Base-by-base conservation (phyloP, 1,284 basidiomycete species). In the Phlebopus sp. region DNA sequence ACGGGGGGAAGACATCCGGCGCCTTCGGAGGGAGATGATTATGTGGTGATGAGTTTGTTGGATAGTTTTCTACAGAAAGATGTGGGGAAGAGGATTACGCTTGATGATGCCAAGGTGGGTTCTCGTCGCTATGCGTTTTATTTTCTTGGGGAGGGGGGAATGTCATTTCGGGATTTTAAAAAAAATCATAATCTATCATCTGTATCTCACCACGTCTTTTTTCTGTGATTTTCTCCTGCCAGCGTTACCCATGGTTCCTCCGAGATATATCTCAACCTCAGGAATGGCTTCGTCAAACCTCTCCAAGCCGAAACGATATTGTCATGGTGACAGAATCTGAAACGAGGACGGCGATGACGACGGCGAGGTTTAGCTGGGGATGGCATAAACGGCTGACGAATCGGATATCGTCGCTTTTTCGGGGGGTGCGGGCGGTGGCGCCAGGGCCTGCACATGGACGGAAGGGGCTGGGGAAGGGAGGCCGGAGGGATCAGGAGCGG, bases 21-120 rank as follows among this genome's bases (percentile, higher is more conserved):
- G 44, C 56, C 64, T 51, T 69, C 68, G 14, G 66, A 74, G 2
- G 77, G 27, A 29, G 10, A 82, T 51, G 84, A 83, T 0, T 69
- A 71, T 14, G 73, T 81, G 39, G 82, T 90, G 39, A 75, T 94
- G 37, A 77, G 84, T 52, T 71, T 98, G 40, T 73, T 99, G 15
- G 78, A 84, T 38, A 72, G 78, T 21, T 71, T 98, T 55, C 76
- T 99, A 37, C 81, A 92, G 64, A 98, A 98, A 73, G 87, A 96
- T 60, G 81, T 82, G 4, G 67, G 66, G 14, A 81, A 81, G 65
- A 81, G 96, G 43, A 92, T 96, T 49, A 88, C 83, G 23, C 77
- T 98, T 34, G 82, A 86, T 34, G 77, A 90, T 57, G 84, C 95
- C 57, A 97, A 97, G 81, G 91, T 93, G 60, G 4, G 27, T 29